These are phyloP conservation scores for Apiotrichum sp. DNA, from an alignment of 1,284 basidiomycete genomes.

Conservation along the genomic window DNA sequence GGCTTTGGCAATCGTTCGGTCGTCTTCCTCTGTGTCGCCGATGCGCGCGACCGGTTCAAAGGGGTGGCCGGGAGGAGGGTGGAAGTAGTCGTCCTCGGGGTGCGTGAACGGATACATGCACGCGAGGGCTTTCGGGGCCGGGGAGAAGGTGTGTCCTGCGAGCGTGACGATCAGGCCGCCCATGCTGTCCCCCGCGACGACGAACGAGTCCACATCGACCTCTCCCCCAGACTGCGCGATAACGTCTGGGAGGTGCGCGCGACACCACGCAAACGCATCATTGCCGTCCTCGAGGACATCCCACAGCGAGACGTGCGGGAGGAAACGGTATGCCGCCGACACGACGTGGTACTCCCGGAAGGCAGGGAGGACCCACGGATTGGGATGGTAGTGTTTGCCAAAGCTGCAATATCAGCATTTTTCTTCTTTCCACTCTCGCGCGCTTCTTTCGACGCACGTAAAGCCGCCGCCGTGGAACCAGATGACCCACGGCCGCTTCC, in stretches of 20 bases:
- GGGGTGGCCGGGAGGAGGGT: background rate
- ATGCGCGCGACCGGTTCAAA: background rate
- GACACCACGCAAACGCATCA: slow-evolving; percentile 23
- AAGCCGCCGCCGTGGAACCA: slow-evolving; percentile 20
- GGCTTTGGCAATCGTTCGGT: background rate
- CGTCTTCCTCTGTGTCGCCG: background rate
- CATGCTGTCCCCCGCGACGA: slow-evolving; percentile 27
- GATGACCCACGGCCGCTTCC: slow-evolving; percentile 9
- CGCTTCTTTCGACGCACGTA: background rate
- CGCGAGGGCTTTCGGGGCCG: slow-evolving; percentile 7
- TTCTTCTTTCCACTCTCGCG: too few species aligned
- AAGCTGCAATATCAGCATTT: background rate
- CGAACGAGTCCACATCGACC: slow-evolving; percentile 20
- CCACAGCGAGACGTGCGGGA: slow-evolving; percentile 21
- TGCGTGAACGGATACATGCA: slow-evolving; percentile 25
- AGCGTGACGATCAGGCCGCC: slow-evolving; percentile 19
- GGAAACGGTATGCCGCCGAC: slow-evolving; percentile 27
- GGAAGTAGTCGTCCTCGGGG: slow-evolving; percentile 10
- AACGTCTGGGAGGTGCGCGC: slow-evolving; percentile 6
- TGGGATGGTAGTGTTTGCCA: slow-evolving; percentile 5
- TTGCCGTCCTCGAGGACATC: slow-evolving; percentile 24
- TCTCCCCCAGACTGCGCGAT: background rate
- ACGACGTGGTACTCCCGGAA: slow-evolving; percentile 30
- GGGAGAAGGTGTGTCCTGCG: background rate
- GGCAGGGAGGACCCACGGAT: slow-evolving; percentile 23